Percentiles rank a stretch among this genome's conserved stretches.
Conservation (phyloP, 169 alveolate genomes). For the Cryptosporidium ryanae region DNA sequence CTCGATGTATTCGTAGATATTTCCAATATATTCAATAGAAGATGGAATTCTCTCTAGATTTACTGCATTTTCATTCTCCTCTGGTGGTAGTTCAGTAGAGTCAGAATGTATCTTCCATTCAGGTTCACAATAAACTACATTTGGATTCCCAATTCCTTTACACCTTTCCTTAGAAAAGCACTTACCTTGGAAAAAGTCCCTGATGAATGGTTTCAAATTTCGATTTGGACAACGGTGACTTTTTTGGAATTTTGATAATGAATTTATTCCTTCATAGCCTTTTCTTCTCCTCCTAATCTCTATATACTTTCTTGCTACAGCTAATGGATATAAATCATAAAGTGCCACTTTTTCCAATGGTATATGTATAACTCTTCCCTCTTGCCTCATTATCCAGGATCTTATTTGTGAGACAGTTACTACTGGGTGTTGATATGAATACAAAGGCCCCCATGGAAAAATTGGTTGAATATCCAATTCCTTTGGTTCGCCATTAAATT, state of each 20-base stretch:
- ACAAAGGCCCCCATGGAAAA: slow-evolving; percentile 71
- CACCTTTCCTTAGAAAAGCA: slow-evolving; percentile 73
- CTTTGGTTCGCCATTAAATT: slow-evolving; percentile 64
- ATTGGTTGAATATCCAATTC: slow-evolving; percentile 62
- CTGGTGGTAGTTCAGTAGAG: slow-evolving; percentile 46
- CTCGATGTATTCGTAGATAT: slow-evolving; percentile 64
- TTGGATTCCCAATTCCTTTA: slow-evolving; percentile 39
- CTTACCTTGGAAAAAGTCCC: slow-evolving; percentile 60
- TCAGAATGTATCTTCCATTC: slow-evolving; percentile 62
- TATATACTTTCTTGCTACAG: slow-evolving; percentile 61
- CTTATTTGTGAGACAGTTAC: slow-evolving; percentile 72
- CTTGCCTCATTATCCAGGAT: slow-evolving; percentile 59
- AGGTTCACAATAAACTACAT: slow-evolving; percentile 68
- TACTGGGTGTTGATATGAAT: slow-evolving; percentile 73
- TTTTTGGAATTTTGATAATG: slow-evolving; percentile 39
- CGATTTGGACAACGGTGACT: slow-evolving; percentile 58
- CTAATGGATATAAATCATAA: slow-evolving; percentile 63
- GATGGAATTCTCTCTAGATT: slow-evolving; percentile 62
- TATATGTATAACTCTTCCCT: slow-evolving; percentile 21
- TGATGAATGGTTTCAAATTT: slow-evolving; percentile 37
- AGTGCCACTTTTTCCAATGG: slow-evolving; percentile 63
- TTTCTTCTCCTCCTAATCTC: slow-evolving; percentile 61
- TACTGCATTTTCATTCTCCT: slow-evolving; percentile 33
- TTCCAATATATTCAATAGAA: slow-evolving; percentile 55
- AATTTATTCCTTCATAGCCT: slow-evolving; percentile 53